Base-by-base conservation (phyloP, 257 asterid genomes). In the Paraleonurus japonicus region DNA sequence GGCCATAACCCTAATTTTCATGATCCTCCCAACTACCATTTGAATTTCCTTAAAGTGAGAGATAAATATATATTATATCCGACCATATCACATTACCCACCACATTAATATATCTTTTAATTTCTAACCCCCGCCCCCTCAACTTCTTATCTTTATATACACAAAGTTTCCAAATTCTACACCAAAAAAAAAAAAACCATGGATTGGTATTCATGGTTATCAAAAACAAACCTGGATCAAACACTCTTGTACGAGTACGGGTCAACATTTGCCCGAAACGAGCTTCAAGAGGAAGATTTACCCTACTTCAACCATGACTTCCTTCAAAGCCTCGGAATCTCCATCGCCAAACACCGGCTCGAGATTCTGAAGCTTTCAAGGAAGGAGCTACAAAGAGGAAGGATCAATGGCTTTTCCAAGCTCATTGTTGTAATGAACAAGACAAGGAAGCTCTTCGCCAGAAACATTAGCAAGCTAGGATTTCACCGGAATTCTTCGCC, bases 141-240 rank as follows among this genome's bases (percentile, higher is more conserved):
- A 10, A 5, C 11, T 20, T 17, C 65, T 53, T 8, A 19, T 58
- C 72, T 16, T 30, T 57, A 41, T 75, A 67, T 66, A 54, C 61
- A 37, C 58, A 55, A n/a, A 7, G 23, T 28, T 20, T 33, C 74
- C 74, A 41, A 63, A 17, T 2, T 11, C 57, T 7, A 13, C 66
- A 17, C 22, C n/a, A 16, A 62, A 3, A 59, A 50, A 1, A 37
- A 27, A 19, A 8, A 20, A 1, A 51, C 75, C 75, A 92, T 92
- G 95, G 92, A 92, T 78, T 89, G 96, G 98, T 81, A 76, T 75
- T 78, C 92, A 24, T 92, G 96, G 96, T 63, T 92, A 57, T 86
- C 89, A 12, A 82, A 81, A 73, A 78, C 90, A 12, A 79, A 67
- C 73, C 92, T 90, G 5, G 93, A 88, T 15, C 82, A 81, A 26